A percentile compares a stretch with the other conserved stretches of the same genome.
phyloP scores from a whole-genome alignment of 176 grass and related monocot genomes.

The Leersia perrieri region DNA sequence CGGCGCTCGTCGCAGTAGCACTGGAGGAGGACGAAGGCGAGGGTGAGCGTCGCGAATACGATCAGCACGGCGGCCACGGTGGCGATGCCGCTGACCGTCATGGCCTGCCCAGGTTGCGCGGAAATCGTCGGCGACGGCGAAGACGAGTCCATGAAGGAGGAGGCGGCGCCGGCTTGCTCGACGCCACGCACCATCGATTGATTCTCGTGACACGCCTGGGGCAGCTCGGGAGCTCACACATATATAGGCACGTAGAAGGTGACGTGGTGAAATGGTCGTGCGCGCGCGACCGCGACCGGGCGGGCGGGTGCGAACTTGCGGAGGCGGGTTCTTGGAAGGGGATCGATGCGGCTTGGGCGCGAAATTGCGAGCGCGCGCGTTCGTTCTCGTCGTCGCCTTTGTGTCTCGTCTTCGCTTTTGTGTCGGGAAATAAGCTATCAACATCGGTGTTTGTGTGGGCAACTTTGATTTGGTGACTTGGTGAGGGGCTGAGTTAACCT shows the following conservation, averaged over 20 bases:
- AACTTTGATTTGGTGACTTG: neutral
- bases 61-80: slow-evolving; percentile 1
- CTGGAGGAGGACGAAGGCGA: slow-evolving; percentile 16
- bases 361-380: too few relatives aligned
- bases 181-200: neutral
- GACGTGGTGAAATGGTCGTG: neutral
- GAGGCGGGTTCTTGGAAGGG: neutral
- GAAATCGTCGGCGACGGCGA: neutral
- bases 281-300: too few relatives aligned
- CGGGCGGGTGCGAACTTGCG: too few relatives aligned
- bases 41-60: slow-evolving; percentile 18
- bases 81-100: neutral
- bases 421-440: neutral
- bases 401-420: neutral
- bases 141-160: neutral
- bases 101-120: neutral
- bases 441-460: neutral
- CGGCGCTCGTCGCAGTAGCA: neutral
- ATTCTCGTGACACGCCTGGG: neutral
- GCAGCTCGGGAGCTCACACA: neutral
- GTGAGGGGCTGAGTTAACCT: too few relatives aligned
- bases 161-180: neutral
- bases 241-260: neutral
- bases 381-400: too few relatives aligned
- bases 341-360: too few relatives aligned